Conservation (phyloP, 225 moss, liverwort and hornwort genomes). For the Bryum argenteum region DNA sequence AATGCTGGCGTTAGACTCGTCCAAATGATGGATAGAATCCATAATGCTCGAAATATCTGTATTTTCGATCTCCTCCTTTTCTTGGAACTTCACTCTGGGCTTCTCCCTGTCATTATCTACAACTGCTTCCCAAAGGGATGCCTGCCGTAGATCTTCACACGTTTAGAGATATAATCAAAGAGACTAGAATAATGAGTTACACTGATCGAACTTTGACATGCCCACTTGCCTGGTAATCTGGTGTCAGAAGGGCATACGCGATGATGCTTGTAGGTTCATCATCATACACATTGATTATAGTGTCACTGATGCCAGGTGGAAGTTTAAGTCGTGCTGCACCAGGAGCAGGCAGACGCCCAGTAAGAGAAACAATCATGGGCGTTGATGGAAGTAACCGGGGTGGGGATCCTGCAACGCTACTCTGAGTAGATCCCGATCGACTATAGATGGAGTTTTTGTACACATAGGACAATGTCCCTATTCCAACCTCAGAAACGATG, state of each 20-base stretch:
- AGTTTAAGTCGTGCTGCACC: slow-evolving; percentile 71
- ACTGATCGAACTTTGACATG: slow-evolving; percentile 1
- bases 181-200: background rate
- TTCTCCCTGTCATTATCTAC: slow-evolving; percentile 67
- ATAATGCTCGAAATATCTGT: slow-evolving; percentile 37
- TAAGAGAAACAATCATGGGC: slow-evolving; percentile 55
- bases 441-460: slow-evolving; percentile 56
- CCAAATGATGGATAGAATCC: slow-evolving; percentile 42
- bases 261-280: slow-evolving; percentile 92
- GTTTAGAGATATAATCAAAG: background rate
- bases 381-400: slow-evolving; percentile 46
- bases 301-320: slow-evolving; percentile 61
- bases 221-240: slow-evolving; percentile 68
- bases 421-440: slow-evolving; percentile 57
- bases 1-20: slow-evolving; percentile 41
- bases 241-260: slow-evolving; percentile 78
- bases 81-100: slow-evolving; percentile 55
- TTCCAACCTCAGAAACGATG: slow-evolving; percentile 48
- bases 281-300: slow-evolving; percentile 73
- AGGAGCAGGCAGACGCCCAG: slow-evolving; percentile 60
- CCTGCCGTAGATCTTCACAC: slow-evolving; percentile 32
- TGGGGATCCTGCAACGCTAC: slow-evolving; percentile 63
- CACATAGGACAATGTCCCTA: slow-evolving; percentile 46
- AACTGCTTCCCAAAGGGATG: slow-evolving; percentile 52
- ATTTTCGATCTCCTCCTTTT: slow-evolving; percentile 48